Evolutionary conservation across 148 eudicot genomes (phyloP).

Genomic region (Rhododendron griersonianum): DNA sequence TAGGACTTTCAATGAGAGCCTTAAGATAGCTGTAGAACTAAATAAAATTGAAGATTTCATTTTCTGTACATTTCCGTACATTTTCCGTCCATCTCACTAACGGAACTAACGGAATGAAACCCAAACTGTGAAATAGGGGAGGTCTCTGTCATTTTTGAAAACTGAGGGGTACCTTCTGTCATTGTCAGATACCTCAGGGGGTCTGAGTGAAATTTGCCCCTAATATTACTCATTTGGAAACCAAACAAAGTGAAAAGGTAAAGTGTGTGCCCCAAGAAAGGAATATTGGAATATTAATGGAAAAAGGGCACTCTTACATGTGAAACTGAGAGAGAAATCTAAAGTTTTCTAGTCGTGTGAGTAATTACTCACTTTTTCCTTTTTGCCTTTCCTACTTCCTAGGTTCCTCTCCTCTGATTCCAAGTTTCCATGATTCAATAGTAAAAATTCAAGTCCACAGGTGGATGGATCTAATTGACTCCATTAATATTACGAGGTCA

Average conservation of each 20-base stretch:
- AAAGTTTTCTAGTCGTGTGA: not conserved
- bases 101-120: too few species aligned
- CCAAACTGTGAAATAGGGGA: too few species aligned
- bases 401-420: not conserved
- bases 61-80: too few species aligned
- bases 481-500: not conserved
- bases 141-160: too few species aligned
- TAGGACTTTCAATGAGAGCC: too few species aligned
- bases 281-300: not conserved
- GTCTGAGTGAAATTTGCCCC: too few species aligned
- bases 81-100: too few species aligned
- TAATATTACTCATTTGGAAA: not conserved
- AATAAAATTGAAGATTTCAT: too few species aligned
- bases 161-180: too few species aligned
- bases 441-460: not conserved
- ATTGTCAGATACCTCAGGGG: too few species aligned
- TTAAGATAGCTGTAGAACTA: too few species aligned
- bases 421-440: not conserved
- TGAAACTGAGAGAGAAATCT: not conserved
- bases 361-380: not conserved
- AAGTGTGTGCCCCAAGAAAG: not conserved
- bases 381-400: not conserved
- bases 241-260: not conserved
- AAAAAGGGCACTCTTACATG: not conserved
- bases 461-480: not conserved